Evolutionary conservation across 441 rosid species (phyloP).

Genomic region (Adansonia grandidieri): DNA sequence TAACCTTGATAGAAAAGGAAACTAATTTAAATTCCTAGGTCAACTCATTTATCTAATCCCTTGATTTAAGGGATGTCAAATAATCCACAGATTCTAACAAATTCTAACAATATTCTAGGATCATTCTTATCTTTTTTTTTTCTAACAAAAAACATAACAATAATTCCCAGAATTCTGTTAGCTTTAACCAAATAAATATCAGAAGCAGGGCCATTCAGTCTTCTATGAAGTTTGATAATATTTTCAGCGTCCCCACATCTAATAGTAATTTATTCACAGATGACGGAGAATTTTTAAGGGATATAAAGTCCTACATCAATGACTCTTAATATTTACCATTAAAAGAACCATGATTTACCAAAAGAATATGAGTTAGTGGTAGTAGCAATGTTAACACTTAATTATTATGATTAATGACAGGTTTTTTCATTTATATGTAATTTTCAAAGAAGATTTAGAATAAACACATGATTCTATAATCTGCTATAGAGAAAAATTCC

Average conservation of each 20-base stretch:
- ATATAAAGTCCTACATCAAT: background rate
- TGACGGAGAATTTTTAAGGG: background rate
- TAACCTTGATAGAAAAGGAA: too few species aligned
- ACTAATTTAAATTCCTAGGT: too few species aligned
- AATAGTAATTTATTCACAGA: background rate
- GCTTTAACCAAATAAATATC: background rate
- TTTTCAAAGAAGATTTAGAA: conserved; percentile 24
- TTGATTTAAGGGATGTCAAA: too few species aligned
- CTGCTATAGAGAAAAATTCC: conserved; percentile 2
- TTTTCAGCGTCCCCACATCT: background rate
- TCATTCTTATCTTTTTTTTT: too few species aligned
- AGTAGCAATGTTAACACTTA: background rate
- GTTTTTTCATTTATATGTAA: background rate
- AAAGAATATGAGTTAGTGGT: background rate
- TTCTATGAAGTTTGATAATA: background rate
- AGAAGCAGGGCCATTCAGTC: background rate
- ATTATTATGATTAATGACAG: background rate
- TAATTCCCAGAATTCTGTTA: background rate
- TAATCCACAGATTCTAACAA: too few species aligned
- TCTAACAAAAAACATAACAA: background rate
- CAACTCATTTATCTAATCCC: too few species aligned
- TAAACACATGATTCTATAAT: conserved; percentile 8
- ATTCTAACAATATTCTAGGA: too few species aligned
- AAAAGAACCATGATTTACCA: background rate
- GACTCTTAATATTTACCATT: background rate